Conservation (phyloP, 1,284 basidiomycete genomes). For the Grifola frondosa region DNA sequence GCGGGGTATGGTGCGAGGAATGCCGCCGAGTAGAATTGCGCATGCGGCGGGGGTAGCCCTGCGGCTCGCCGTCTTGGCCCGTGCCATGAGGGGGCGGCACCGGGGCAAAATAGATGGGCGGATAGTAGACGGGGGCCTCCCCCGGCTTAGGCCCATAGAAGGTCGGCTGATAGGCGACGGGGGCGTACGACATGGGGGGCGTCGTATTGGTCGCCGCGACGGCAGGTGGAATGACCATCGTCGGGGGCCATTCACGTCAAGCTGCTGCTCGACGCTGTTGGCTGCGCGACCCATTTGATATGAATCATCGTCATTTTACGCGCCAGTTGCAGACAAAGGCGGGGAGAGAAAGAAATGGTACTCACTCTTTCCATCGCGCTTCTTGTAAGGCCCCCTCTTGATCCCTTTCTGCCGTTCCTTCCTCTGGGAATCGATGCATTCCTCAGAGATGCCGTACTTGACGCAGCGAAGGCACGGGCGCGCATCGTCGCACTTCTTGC, state of each 20-base stretch:
- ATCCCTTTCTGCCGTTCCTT: slow-evolving; percentile 86
- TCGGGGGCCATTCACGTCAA: slow-evolving; percentile 44
- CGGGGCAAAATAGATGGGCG: slow-evolving; percentile 45
- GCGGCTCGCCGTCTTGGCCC: slow-evolving; percentile 47
- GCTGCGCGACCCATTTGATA: slow-evolving; percentile 46
- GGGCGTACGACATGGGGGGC: slow-evolving; percentile 47
- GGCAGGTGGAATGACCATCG: slow-evolving; percentile 43
- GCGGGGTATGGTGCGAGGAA: slow-evolving; percentile 46
- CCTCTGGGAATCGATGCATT: slow-evolving; percentile 78
- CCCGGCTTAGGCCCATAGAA: slow-evolving; percentile 52
- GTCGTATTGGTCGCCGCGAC: slow-evolving; percentile 40
- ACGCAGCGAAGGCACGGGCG: slow-evolving; percentile 84
- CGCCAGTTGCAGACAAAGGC: slow-evolving; percentile 11
- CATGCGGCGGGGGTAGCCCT: slow-evolving; percentile 40
- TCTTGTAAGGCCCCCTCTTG: slow-evolving; percentile 91
- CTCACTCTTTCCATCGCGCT: slow-evolving; percentile 83
- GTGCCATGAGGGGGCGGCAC: slow-evolving; percentile 41
- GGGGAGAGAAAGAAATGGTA: slow-evolving; percentile 17
- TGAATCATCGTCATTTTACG: slow-evolving; percentile 18
- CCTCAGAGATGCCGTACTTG: slow-evolving; percentile 79
- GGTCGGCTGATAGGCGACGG: slow-evolving; percentile 37
- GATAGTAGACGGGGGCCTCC: slow-evolving; percentile 49
- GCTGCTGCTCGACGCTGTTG: slow-evolving; percentile 50
- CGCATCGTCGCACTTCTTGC: slow-evolving; percentile 89
- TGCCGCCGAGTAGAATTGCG: slow-evolving; percentile 51